Conservation (phyloP, 331 rosid genomes). For the Arachis monticola region DNA sequence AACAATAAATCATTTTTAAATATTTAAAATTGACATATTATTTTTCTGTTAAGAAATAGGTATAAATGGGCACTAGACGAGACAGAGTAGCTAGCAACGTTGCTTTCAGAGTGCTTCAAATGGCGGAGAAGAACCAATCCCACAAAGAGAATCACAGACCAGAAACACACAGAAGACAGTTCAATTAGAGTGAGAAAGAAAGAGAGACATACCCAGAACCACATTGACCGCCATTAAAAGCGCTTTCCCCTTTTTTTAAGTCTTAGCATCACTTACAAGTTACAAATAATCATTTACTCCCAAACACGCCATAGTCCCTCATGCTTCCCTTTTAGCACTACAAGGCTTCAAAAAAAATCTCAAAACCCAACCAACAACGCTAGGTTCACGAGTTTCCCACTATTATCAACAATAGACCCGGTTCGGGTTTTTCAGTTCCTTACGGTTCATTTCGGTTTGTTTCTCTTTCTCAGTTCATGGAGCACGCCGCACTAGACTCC, state of each 20-base stretch:
- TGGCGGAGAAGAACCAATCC: constrained; percentile 50
- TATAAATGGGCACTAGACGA: background rate
- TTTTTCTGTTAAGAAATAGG: background rate
- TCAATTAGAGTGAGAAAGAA: constrained; percentile 24
- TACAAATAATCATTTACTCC: constrained; percentile 6
- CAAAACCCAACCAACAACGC: background rate
- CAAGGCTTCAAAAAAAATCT: background rate
- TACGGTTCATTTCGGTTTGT: constrained; percentile 28
- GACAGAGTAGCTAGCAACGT: constrained; percentile 45
- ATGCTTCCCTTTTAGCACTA: background rate
- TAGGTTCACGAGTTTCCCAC: background rate
- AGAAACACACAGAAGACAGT: constrained; percentile 25
- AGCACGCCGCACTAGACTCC: constrained; percentile 65
- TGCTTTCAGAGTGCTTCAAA: constrained; percentile 77
- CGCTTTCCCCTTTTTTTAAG: constrained; percentile 17
- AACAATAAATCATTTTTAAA: too few species aligned
- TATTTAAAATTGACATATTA: too few species aligned
- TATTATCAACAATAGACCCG: background rate
- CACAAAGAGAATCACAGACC: constrained; percentile 34
- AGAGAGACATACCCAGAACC: background rate
- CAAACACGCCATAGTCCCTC: background rate
- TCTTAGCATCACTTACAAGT: too few species aligned
- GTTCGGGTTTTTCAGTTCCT: constrained; percentile 25
- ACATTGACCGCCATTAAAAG: constrained; percentile 58
- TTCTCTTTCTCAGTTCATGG: constrained; percentile 51